Base-by-base conservation (phyloP, 2,329 filamentous ascomycete genomes). In the Diplodia seriata region DNA sequence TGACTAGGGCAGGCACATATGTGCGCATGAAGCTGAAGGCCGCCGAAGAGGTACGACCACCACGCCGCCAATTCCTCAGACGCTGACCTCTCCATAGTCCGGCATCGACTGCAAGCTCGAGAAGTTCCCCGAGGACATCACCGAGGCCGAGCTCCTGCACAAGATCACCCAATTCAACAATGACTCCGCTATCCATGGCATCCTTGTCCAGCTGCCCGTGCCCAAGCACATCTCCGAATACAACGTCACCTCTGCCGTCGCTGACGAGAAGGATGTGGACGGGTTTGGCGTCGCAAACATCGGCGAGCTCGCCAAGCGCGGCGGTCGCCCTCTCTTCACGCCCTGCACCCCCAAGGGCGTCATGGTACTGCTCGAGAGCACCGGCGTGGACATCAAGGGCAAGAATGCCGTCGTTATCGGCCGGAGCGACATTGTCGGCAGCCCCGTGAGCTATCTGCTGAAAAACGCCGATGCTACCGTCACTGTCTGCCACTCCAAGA, bases 11-110 rank as follows among this genome's bases (percentile, higher is more conserved):
- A 94, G 91, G 90, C 76, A 98, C 94, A 64, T 99, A 99, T 91
- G 94, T 99, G 81, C 94, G 94, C 82, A 99, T 99, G 95, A 99
- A 99, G 85, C 84, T 97, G 76, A 99, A 97, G 86, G 95, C 95
- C 72, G 95, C 95, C 68, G 85, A 92, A 79, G 95, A 98, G 86
- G 91, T 93, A 83, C 55, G 38, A 65, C 29, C 57, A 14, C 23
- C 18, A 7, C 26, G 9, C n/a, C 57, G 5, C 50, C 33, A 26
- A n/a, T 14, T 26, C 18, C 36, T 18, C 61, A n/a, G 47, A 51
- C 50, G 66, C 65, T 69, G 49, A 63, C 59, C 54, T 8, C 31
- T 50, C 3, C 69, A n/a, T 74, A 94, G 91, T 93, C 94, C 76
- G 93, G 92, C 76, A 97, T 99, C 77, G 85, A 87, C 71, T 97